Evolutionary conservation across 495 filamentous ascomycete species (phyloP).

Genomic region (Hypoxylon fuscum): DNA sequence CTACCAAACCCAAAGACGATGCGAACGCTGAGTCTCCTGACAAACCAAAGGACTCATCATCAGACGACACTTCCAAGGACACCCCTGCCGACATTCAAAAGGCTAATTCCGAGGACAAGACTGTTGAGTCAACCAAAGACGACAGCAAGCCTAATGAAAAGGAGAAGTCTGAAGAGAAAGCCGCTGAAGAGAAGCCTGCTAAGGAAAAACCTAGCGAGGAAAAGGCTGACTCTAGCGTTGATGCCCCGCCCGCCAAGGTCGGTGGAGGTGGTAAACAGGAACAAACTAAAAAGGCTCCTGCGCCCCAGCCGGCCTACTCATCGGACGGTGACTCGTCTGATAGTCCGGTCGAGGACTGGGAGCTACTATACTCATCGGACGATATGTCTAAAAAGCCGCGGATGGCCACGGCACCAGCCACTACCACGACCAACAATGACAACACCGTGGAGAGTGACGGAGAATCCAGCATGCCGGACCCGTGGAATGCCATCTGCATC

Average conservation of each 20-base stretch:
- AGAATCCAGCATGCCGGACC: constrained; percentile 57
- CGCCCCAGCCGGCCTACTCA: constrained; percentile 24
- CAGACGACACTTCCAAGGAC: constrained; percentile 23
- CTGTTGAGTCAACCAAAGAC: constrained; percentile 22
- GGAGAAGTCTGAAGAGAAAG: constrained; percentile 14
- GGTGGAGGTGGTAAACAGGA: not conserved
- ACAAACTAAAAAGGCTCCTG: not conserved
- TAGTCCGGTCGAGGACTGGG: constrained; percentile 61
- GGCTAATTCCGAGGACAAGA: constrained; percentile 23
- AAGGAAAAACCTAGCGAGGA: constrained; percentile 22
- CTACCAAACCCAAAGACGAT: constrained; percentile 21
- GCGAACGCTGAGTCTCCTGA: constrained; percentile 28
- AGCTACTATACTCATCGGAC: constrained; percentile 59
- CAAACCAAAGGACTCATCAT: constrained; percentile 14
- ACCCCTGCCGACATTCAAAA: constrained; percentile 17
- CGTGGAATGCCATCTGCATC: constrained; percentile 62
- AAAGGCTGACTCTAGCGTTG: constrained; percentile 29
- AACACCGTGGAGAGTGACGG: constrained; percentile 50
- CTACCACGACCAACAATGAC: constrained; percentile 42
- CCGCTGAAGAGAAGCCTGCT: constrained; percentile 7
- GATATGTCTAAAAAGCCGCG: constrained; percentile 61
- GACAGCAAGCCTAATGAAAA: constrained; percentile 24
- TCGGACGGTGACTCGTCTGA: constrained; percentile 59
- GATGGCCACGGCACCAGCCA: constrained; percentile 35
- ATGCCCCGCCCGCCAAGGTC: constrained; percentile 35